A percentile compares a stretch with the other conserved stretches of the same genome.
Conservation (phyloP, 176 grass and related monocot species). For the Aegilops sharonensis region DNA sequence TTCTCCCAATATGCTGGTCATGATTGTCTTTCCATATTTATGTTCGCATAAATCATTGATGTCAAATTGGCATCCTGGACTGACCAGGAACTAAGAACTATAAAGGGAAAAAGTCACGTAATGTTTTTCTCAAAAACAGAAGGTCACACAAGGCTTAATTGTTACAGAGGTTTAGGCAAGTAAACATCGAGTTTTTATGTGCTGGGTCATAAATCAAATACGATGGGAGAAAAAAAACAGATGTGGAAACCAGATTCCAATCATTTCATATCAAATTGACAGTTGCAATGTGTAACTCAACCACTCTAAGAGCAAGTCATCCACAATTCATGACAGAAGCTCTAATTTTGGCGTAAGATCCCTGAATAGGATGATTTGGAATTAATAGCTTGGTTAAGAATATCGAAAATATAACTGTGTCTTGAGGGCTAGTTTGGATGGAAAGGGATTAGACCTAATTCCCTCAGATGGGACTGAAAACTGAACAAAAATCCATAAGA, state of each 20-base stretch:
- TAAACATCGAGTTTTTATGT: background rate
- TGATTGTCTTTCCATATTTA: constrained; percentile 14
- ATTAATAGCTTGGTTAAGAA: background rate
- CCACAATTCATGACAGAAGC: background rate
- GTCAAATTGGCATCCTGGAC: background rate
- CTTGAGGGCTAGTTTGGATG: constrained; percentile 4
- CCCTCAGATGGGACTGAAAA: background rate
- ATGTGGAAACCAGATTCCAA: background rate
- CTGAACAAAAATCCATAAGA: background rate
- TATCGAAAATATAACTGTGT: background rate
- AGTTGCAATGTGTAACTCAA: background rate
- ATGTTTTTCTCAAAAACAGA: background rate
- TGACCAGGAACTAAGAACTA: constrained; percentile 14
- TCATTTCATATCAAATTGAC: background rate
- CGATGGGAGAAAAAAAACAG: background rate
- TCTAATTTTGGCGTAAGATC: background rate
- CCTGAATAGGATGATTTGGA: background rate
- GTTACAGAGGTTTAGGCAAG: background rate
- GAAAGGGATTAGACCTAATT: background rate
- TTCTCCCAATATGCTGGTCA: background rate
- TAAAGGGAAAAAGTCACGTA: background rate
- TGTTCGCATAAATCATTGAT: constrained; percentile 7
- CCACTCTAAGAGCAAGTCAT: background rate
- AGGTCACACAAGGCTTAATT: background rate
- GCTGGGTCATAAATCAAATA: background rate